Evolutionary conservation across 2,329 filamentous ascomycete species (phyloP).

Genomic region (Colletotrichum navitas): DNA sequence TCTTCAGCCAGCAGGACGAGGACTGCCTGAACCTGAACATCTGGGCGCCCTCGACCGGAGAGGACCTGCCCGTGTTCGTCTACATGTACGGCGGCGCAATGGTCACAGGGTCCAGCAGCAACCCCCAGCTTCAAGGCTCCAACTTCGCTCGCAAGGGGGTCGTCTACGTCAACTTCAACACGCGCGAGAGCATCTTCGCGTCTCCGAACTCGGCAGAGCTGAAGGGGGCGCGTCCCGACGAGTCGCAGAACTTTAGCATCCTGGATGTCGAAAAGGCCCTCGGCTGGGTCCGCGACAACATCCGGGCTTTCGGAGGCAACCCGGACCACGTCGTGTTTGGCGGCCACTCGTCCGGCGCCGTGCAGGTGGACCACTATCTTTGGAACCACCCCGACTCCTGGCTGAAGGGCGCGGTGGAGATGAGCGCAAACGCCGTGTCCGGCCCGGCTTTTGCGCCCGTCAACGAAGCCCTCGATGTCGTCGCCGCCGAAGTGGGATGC

Average conservation of each 20-base stretch:
- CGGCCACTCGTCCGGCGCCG: constrained; percentile 54
- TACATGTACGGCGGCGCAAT: constrained; percentile 61
- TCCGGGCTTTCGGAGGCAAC: constrained; percentile 58
- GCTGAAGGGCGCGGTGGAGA: constrained; percentile 54
- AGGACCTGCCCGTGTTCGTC: constrained; percentile 53
- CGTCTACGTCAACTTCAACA: constrained; percentile 56
- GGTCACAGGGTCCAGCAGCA: constrained; percentile 57
- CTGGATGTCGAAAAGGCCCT: constrained; percentile 54
- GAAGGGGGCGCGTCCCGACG: constrained; percentile 46
- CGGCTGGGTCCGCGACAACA: constrained; percentile 57
- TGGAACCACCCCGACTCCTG: constrained; percentile 55
- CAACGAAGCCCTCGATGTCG: constrained; percentile 53
- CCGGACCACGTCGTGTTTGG: constrained; percentile 60
- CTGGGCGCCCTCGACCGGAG: constrained; percentile 49
- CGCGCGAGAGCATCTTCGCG: constrained; percentile 58
- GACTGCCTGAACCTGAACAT: constrained; percentile 60
- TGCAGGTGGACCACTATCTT: constrained; percentile 57
- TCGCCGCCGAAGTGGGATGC: constrained; percentile 54
- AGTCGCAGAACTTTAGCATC: constrained; percentile 49
- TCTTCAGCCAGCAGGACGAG: constrained; percentile 48
- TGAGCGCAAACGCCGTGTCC: constrained; percentile 58
- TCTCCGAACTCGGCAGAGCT: constrained; percentile 58
- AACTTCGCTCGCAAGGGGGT: constrained; percentile 55
- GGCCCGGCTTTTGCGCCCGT: constrained; percentile 54
- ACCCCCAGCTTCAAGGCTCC: constrained; percentile 53